Evolutionary conservation across 352 stramenopile species (phyloP).

Genomic region (Phytophthora cryptogea): DNA sequence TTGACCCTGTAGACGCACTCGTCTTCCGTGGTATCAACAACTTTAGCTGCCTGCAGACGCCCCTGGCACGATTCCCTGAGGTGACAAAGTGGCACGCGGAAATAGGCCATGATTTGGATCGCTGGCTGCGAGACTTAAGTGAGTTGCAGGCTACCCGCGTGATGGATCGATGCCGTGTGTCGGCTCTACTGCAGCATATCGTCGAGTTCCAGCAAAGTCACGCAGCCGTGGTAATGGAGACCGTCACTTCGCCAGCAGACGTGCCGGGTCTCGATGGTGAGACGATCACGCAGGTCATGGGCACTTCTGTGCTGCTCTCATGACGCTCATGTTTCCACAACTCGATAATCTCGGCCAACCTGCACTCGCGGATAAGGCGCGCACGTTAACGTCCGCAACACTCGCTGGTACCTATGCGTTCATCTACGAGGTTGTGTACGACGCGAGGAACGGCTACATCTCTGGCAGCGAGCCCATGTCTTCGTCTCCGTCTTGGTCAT

Average conservation of each 20-base stretch:
- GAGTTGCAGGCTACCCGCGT: conserved; percentile 49
- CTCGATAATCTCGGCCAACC: conserved; percentile 61
- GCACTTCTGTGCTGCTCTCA: conserved; percentile 51
- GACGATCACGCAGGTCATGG: conserved; percentile 58
- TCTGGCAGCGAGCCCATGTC: conserved; percentile 22
- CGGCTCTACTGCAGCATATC: conserved; percentile 45
- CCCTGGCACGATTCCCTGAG: conserved; percentile 49
- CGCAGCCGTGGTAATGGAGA: conserved; percentile 6
- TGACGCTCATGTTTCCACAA: conserved; percentile 55
- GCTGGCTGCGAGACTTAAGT: conserved; percentile 48
- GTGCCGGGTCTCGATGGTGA: conserved; percentile 44
- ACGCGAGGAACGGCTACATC: conserved; percentile 47
- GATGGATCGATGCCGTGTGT: conserved; percentile 49
- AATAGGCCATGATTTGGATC: conserved; percentile 40
- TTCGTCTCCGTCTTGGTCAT: conserved; percentile 16
- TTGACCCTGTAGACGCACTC: conserved; percentile 54
- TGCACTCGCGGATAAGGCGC: conserved; percentile 47
- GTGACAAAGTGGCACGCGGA: conserved; percentile 41
- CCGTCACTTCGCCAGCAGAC: conserved; percentile 15
- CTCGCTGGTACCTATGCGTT: conserved; percentile 55
- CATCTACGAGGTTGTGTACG: conserved; percentile 65
- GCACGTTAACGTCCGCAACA: conserved; percentile 34
- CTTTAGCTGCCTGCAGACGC: conserved; percentile 62
- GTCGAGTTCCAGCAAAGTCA: conserved; percentile 41
- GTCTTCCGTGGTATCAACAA: conserved; percentile 81